A percentile compares a stretch with the other conserved stretches of the same genome.
These are phyloP conservation scores for Tilletia setariae DNA, from an alignment of 1,284 basidiomycete species.

Conservation along the genomic window DNA sequence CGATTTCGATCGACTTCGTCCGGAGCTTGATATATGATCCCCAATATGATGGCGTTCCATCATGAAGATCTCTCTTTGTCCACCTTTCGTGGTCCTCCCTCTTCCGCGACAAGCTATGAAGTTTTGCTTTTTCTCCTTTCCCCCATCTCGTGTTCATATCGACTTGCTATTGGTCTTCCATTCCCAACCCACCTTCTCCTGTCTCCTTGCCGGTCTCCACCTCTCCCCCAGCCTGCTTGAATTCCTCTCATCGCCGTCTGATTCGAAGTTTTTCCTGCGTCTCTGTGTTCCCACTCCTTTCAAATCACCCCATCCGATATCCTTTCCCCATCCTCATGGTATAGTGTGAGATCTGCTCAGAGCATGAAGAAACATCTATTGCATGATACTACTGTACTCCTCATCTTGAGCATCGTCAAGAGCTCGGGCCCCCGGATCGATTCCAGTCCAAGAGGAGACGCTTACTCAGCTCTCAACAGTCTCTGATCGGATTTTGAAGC, in stretches of 20 bases:
- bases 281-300: too few species aligned
- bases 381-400: too few species aligned
- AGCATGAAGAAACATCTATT: too few species aligned
- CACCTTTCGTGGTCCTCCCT: neutral
- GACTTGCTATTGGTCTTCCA: neutral
- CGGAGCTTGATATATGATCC: neutral
- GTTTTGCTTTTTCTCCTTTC: neutral
- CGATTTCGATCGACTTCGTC: too few species aligned
- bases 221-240: neutral
- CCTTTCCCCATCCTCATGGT: too few species aligned
- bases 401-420: too few species aligned
- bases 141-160: neutral
- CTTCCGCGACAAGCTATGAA: neutral
- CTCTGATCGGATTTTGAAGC: conserved; percentile 41
- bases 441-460: too few species aligned
- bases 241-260: neutral
- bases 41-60: neutral
- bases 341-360: too few species aligned
- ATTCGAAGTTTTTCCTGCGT: neutral
- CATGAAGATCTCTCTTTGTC: neutral
- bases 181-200: neutral
- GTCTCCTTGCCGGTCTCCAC: neutral
- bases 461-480: conserved; percentile 19
- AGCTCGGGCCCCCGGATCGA: too few species aligned
- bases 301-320: too few species aligned